Conservation (phyloP, 352 stramenopile genomes). For the Plasmopara viticola region DNA sequence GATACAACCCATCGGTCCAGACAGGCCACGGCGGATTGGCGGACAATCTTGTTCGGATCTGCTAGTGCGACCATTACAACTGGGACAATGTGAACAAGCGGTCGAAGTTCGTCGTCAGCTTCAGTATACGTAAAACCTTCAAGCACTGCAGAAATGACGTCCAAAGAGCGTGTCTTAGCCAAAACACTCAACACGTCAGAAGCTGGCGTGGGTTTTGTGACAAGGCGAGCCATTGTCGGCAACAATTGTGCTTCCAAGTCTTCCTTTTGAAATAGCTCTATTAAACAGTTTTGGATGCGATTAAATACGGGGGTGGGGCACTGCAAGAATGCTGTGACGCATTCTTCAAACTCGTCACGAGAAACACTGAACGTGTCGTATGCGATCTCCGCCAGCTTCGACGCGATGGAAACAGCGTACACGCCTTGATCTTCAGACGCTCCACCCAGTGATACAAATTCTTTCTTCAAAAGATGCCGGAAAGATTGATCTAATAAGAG, state of each 20-base stretch:
- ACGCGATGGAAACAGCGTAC: slow-evolving; percentile 33
- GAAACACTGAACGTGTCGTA: slow-evolving; percentile 33
- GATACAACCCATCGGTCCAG: slow-evolving; percentile 51
- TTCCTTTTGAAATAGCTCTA: slow-evolving; percentile 41
- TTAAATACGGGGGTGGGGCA: slow-evolving; percentile 57
- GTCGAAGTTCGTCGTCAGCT: slow-evolving; percentile 33
- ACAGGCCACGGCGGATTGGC: slow-evolving; percentile 48
- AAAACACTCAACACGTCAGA: slow-evolving; percentile 43
- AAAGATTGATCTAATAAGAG: slow-evolving; percentile 42
- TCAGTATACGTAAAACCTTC: slow-evolving; percentile 39
- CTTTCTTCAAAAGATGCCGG: slow-evolving; percentile 55
- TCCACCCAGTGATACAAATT: slow-evolving; percentile 36
- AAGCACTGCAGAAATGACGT: slow-evolving; percentile 61
- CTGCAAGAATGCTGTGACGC: slow-evolving; percentile 56
- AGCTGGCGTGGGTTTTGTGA: slow-evolving; percentile 14
- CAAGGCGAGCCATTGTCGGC: slow-evolving; percentile 55
- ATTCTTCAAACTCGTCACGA: slow-evolving; percentile 56
- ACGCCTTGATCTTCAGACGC: slow-evolving; percentile 15
- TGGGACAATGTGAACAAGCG: slow-evolving; percentile 46
- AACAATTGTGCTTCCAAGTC: slow-evolving; percentile 48
- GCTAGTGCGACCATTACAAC: slow-evolving; percentile 63
- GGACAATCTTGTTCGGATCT: slow-evolving; percentile 39
- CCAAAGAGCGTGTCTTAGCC: slow-evolving; percentile 52
- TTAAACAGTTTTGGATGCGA: slow-evolving; percentile 45
- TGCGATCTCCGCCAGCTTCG: slow-evolving; percentile 44